Conservation (phyloP, 2,329 filamentous ascomycete species). For the Sporothrix brasiliensis region DNA sequence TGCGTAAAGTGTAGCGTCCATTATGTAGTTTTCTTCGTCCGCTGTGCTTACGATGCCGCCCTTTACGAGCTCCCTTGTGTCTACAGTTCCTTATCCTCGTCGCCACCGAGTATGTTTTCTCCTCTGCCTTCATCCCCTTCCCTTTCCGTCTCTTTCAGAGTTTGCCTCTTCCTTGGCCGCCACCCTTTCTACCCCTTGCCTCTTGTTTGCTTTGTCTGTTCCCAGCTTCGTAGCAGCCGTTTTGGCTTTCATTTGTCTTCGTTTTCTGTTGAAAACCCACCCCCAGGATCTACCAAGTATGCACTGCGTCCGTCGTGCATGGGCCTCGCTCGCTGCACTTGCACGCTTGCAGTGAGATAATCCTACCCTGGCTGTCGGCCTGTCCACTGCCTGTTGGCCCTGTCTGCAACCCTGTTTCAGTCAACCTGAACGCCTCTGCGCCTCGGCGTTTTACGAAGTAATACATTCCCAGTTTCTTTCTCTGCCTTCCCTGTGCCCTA, state of each 20-base stretch:
- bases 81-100: background rate
- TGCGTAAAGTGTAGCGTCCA: background rate
- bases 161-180: background rate
- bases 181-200: background rate
- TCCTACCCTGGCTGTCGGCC: conserved; percentile 13
- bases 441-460: too few species aligned
- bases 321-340: background rate
- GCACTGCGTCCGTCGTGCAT: conserved; percentile 3
- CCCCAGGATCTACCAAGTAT: conserved; percentile 4
- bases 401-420: background rate
- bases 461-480: too few species aligned
- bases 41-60: too few species aligned
- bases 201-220: background rate
- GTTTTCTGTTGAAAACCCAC: background rate
- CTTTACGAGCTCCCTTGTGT: too few species aligned
- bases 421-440: too few species aligned
- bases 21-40: background rate
- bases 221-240: background rate
- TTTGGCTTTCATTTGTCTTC: background rate
- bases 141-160: background rate
- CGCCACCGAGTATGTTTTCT: background rate
- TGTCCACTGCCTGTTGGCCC: too few species aligned
- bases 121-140: background rate
- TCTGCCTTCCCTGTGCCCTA: too few species aligned
- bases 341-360: background rate